These are phyloP conservation scores for Pseudopediastrum boryanum DNA, from an alignment of 139 green algal species.

Conservation along the genomic window DNA sequence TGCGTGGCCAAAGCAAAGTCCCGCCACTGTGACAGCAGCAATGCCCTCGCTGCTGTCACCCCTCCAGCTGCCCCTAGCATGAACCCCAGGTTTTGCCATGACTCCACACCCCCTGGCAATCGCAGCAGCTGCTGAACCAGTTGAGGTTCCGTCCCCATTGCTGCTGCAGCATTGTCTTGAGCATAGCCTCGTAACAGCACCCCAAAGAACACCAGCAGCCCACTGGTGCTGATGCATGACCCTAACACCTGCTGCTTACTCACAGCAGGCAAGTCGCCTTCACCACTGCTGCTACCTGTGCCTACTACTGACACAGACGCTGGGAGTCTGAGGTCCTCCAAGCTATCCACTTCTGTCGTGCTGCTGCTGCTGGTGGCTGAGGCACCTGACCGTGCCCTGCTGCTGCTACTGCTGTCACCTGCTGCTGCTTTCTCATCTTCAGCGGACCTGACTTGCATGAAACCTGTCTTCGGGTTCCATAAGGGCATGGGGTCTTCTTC, in stretches of 20 bases:
- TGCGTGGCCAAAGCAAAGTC: constrained; percentile 72
- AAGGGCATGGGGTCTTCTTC: constrained; percentile 20
- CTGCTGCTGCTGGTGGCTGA: neutral
- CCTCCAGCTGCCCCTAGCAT: constrained; percentile 46
- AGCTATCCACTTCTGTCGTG: neutral
- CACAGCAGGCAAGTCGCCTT: constrained; percentile 3
- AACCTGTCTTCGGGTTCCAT: constrained; percentile 59
- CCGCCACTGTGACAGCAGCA: constrained; percentile 60
- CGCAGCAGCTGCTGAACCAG: constrained; percentile 45
- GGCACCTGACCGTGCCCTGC: too few relatives aligned
- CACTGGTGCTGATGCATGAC: constrained; percentile 11
- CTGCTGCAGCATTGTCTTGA: constrained; percentile 3
- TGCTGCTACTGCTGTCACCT: neutral
- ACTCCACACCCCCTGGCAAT: constrained; percentile 35
- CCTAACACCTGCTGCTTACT: constrained; percentile 12
- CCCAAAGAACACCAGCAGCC: constrained; percentile 3
- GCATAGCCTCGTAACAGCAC: constrained; percentile 19
- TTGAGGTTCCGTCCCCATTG: constrained; percentile 43
- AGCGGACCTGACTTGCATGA: constrained; percentile 43
- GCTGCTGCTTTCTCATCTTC: constrained; percentile 10
- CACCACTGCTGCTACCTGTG: neutral
- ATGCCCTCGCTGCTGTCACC: constrained; percentile 63
- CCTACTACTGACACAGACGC: constrained; percentile 22
- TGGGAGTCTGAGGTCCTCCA: too few relatives aligned
- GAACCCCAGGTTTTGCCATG: constrained; percentile 19